These are phyloP conservation scores for Salix dunnii DNA, from an alignment of 345 rosid genomes.

Conservation along the genomic window DNA sequence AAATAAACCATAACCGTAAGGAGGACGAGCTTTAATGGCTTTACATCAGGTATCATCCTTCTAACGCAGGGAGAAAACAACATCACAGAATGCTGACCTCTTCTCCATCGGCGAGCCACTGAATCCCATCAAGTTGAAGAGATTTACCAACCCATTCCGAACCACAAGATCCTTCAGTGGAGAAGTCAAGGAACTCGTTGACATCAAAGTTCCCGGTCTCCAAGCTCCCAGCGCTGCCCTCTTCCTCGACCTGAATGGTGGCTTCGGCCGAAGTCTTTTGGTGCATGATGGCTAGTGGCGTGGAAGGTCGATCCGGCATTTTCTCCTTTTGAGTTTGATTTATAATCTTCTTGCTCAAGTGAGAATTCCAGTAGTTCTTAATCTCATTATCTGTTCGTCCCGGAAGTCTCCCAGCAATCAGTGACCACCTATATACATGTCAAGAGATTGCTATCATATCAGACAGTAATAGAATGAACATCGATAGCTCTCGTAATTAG, in stretches of 20 bases:
- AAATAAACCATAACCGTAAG: no score
- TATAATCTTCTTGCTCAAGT: constrained; percentile 50
- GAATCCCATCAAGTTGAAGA: constrained; percentile 32
- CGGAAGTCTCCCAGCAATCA: constrained; percentile 69
- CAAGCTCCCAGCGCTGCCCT: background rate
- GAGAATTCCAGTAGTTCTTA: constrained; percentile 71
- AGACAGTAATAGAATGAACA: no score
- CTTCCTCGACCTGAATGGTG: background rate
- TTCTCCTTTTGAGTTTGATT: constrained; percentile 28
- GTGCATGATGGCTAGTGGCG: background rate
- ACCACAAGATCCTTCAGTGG: constrained; percentile 28
- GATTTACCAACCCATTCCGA: constrained; percentile 49
- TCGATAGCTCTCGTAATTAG: no score
- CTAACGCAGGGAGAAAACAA: no score
- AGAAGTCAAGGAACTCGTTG: constrained; percentile 39
- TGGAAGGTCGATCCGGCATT: background rate
- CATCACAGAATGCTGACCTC: background rate
- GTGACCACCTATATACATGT: constrained; percentile 41
- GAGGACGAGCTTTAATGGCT: no score
- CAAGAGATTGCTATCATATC: no score
- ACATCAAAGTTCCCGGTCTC: constrained; percentile 24
- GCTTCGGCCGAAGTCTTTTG: background rate
- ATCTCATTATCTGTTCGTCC: constrained; percentile 73
- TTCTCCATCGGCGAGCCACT: constrained; percentile 17
- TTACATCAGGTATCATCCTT: no score